Conservation (phyloP, 2,329 filamentous ascomycete species). For the Exophiala sideris region DNA sequence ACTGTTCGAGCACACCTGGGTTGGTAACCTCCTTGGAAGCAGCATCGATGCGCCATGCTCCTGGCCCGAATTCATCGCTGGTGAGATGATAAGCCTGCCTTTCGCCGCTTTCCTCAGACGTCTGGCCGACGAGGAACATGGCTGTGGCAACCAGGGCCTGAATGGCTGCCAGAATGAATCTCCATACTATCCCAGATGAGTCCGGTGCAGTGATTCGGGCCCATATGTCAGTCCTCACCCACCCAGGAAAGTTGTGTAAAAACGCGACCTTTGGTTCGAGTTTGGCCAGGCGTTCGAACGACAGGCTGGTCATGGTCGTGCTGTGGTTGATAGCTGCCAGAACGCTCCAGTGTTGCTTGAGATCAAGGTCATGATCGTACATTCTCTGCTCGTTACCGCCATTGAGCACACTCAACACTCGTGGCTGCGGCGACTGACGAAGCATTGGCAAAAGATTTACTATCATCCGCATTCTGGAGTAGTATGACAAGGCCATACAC, state of each 20-base stretch:
- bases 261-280: constrained; percentile 47
- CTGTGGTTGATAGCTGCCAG: constrained; percentile 44
- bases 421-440: constrained; percentile 22
- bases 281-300: constrained; percentile 47
- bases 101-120: constrained; percentile 41
- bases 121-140: constrained; percentile 1
- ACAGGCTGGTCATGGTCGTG: constrained; percentile 50
- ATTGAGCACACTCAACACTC: constrained; percentile 54
- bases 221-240: constrained; percentile 36
- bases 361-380: constrained; percentile 44
- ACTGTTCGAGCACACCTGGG: constrained; percentile 27
- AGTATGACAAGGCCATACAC: constrained; percentile 52
- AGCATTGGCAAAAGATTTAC: constrained; percentile 53
- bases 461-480: constrained; percentile 58
- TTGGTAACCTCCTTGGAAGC: constrained; percentile 25
- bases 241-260: constrained; percentile 47
- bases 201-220: constrained; percentile 27
- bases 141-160: constrained; percentile 4
- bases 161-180: background rate
- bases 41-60: constrained; percentile 32
- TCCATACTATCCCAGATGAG: constrained; percentile 3
- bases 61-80: constrained; percentile 31
- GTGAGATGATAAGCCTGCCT: constrained; percentile 43
- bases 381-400: constrained; percentile 51
- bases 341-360: constrained; percentile 34